Evolutionary conservation across 768 basidiomycete species (phyloP).

Genomic region (Grammothele lineata): DNA sequence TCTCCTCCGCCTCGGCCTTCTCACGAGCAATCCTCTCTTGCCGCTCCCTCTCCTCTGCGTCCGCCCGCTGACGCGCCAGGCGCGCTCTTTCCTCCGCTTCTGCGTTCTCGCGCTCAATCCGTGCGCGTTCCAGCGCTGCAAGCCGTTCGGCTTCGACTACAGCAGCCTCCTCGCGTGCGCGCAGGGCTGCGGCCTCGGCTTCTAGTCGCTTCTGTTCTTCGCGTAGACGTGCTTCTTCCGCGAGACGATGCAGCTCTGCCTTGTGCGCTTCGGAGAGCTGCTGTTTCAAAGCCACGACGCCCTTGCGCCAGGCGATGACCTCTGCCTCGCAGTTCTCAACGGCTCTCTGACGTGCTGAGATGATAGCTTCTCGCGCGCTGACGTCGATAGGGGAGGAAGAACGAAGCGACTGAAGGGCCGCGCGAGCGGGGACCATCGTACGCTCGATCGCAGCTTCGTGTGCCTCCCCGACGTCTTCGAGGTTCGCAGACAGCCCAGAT

Average conservation of each 20-base stretch:
- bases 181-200: constrained; percentile 13
- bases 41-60: constrained; percentile 22
- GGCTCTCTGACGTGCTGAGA: constrained; percentile 43
- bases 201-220: constrained; percentile 21
- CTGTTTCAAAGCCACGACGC: constrained; percentile 25
- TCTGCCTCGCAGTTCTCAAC: constrained; percentile 49
- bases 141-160: constrained; percentile 12
- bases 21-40: constrained; percentile 4
- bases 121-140: constrained; percentile 14
- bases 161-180: constrained; percentile 12
- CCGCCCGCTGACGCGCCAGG: constrained; percentile 19
- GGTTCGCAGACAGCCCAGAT: constrained; percentile 29
- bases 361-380: constrained; percentile 43
- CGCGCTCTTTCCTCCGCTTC: constrained; percentile 28
- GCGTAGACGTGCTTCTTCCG: constrained; percentile 18
- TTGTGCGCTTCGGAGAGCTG: constrained; percentile 37
- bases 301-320: constrained; percentile 46
- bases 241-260: constrained; percentile 35
- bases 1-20: constrained; percentile 2
- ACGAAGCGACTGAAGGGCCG: constrained; percentile 55
- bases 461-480: constrained; percentile 32
- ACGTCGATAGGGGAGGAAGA: constrained; percentile 40
- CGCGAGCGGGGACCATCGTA: constrained; percentile 51
- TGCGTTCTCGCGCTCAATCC: constrained; percentile 15
- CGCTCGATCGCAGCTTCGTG: constrained; percentile 37